phyloP scores from a whole-genome alignment of 1,139 yeast genomes.

The Kurtzmaniella quercitrusa region DNA sequence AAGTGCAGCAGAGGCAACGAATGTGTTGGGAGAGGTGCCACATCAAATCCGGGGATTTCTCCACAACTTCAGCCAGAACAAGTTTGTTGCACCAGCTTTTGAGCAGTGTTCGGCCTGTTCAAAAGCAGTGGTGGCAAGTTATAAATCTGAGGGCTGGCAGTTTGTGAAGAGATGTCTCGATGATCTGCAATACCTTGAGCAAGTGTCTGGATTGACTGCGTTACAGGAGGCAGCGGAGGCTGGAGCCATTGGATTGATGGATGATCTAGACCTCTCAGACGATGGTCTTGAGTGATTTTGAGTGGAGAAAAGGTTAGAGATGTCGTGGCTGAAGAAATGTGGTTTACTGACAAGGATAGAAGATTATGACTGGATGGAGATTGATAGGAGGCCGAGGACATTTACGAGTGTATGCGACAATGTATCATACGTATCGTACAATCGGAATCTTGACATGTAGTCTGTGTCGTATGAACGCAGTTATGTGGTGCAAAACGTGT shows the following conservation, averaged over 20 bases:
- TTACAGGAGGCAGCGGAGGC: conserved; percentile 73
- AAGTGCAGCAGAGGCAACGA: conserved; percentile 12
- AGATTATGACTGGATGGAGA: too few relatives aligned
- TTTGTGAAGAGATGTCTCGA: conserved; percentile 70
- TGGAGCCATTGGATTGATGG: conserved; percentile 39
- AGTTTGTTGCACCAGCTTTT: conserved; percentile 68
- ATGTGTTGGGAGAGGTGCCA: conserved; percentile 68
- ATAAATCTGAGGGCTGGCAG: conserved; percentile 62
- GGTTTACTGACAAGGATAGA: too few relatives aligned
- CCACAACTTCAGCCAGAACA: conserved; percentile 57
- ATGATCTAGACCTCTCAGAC: conserved; percentile 38
- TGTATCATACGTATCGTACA: too few relatives aligned
- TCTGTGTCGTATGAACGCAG: too few relatives aligned
- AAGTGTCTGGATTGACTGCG: conserved; percentile 68
- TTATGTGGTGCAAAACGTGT: too few relatives aligned
- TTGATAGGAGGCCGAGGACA: too few relatives aligned
- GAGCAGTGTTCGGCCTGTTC: conserved; percentile 86
- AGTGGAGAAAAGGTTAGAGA: neutral
- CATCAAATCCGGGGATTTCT: conserved; percentile 90
- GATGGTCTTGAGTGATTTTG: conserved; percentile 21
- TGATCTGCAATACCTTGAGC: conserved; percentile 64
- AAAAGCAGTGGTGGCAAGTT: conserved; percentile 46
- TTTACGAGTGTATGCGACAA: too few relatives aligned
- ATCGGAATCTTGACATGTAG: too few relatives aligned
- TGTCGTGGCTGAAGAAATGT: too few relatives aligned